phyloP scores from a whole-genome alignment of 148 eudicot genomes.

The Rhododendron ferrugineum region DNA sequence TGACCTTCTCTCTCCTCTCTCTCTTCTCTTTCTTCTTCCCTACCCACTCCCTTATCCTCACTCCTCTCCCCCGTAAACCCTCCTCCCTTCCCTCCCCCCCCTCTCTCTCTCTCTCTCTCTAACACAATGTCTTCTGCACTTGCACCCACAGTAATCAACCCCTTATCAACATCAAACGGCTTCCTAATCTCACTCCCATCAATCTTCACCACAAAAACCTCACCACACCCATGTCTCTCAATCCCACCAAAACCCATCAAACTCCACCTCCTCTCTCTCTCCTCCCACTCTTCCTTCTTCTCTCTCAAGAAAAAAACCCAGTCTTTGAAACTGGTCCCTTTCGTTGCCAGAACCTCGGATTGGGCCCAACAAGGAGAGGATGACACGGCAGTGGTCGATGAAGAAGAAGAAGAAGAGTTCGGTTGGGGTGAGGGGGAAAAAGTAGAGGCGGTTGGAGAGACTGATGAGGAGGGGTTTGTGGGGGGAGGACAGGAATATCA shows the following conservation, averaged over 20 bases:
- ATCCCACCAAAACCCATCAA: conserved; percentile 47
- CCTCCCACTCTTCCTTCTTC: conserved; percentile 15
- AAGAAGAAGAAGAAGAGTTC: conserved; percentile 23
- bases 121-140: conserved; percentile 30
- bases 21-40: neutral
- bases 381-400: conserved; percentile 33
- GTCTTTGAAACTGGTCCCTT: conserved; percentile 17
- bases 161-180: conserved; percentile 39
- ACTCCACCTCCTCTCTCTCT: conserved; percentile 28
- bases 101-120: neutral
- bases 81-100: neutral
- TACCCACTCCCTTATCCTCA: neutral
- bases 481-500: conserved; percentile 24
- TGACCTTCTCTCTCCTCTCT: neutral
- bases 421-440: conserved; percentile 17
- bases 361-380: conserved; percentile 50
- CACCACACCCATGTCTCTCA: conserved; percentile 27
- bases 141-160: conserved; percentile 26
- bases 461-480: conserved; percentile 20
- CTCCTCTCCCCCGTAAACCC: neutral
- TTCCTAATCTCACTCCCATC: conserved; percentile 40
- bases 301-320: conserved; percentile 26
- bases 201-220: conserved; percentile 28
- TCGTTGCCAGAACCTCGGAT: conserved; percentile 40
- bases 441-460: conserved; percentile 19